phyloP scores from a whole-genome alignment of 345 rosid species.

The Salix udensis region DNA sequence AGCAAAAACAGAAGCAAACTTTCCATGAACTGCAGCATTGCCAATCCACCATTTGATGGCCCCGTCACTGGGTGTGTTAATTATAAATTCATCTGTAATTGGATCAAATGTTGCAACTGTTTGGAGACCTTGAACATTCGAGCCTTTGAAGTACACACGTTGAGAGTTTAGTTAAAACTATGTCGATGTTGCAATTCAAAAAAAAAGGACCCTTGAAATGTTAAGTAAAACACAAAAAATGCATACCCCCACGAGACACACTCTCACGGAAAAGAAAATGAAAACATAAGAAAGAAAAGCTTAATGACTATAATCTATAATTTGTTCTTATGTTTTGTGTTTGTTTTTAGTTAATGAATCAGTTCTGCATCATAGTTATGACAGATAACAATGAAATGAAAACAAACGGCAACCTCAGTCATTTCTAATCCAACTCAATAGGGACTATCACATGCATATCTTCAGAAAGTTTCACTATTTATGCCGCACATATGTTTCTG shows the following conservation, averaged over 20 bases:
- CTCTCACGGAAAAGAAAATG: neutral
- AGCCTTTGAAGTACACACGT: slow-evolving; percentile 44
- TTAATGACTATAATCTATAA: neutral
- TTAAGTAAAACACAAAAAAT: neutral
- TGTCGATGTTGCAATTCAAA: neutral
- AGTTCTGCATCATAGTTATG: neutral
- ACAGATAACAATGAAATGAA: neutral
- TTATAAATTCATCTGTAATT: slow-evolving; percentile 65
- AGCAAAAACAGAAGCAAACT: slow-evolving; percentile 92
- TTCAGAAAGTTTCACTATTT: neutral
- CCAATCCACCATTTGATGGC: slow-evolving; percentile 99
- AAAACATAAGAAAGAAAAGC: neutral
- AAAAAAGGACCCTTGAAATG: neutral
- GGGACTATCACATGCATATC: neutral
- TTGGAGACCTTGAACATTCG: slow-evolving; percentile 95
- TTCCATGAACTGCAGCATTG: slow-evolving; percentile 97
- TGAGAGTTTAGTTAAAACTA: slow-evolving; percentile 4
- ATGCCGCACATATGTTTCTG: neutral
- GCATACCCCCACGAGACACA: neutral
- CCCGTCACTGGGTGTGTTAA: slow-evolving; percentile 86
- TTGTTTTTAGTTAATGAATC: neutral
- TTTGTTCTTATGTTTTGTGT: neutral
- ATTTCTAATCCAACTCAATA: neutral
- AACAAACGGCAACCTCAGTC: neutral
- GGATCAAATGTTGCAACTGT: slow-evolving; percentile 88